Conservation (phyloP, 306 rosid species). For the Corylus heterophylla region DNA sequence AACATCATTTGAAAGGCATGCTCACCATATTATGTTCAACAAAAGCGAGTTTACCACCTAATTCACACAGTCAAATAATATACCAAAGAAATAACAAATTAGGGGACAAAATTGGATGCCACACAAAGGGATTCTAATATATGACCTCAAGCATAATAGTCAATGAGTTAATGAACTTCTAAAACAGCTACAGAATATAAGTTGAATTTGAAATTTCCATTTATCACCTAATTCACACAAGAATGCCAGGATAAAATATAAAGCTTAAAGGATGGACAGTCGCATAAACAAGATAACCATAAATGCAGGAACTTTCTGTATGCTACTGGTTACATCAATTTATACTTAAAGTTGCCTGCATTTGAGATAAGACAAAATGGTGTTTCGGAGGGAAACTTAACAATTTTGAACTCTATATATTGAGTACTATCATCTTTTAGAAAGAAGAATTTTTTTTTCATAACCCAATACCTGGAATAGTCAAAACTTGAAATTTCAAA, state of each 20-base stretch:
- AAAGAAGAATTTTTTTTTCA: not conserved
- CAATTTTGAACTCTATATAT: not conserved
- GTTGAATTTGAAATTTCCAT: slow-evolving; percentile 19
- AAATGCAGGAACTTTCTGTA: slow-evolving; percentile 4
- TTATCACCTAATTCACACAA: not conserved
- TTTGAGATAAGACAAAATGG: not conserved
- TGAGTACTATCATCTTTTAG: too few species aligned
- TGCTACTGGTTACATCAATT: not conserved
- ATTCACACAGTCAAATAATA: slow-evolving; percentile 4
- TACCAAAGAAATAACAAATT: slow-evolving; percentile 1
- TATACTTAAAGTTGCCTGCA: not conserved
- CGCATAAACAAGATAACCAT: not conserved
- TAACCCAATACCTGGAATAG: not conserved
- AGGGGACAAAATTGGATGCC: slow-evolving; percentile 6
- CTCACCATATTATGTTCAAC: slow-evolving; percentile 31
- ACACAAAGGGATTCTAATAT: not conserved
- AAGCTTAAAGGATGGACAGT: not conserved
- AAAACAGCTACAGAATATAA: slow-evolving; percentile 21
- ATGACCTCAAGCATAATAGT: slow-evolving; percentile 18
- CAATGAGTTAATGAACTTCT: slow-evolving; percentile 10
- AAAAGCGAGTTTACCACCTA: slow-evolving; percentile 19
- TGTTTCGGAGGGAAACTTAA: not conserved
- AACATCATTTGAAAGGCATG: slow-evolving; percentile 40
- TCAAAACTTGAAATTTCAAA: not conserved
- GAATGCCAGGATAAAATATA: not conserved